Percentiles rank a stretch among this genome's conserved stretches.
Evolutionary conservation across 345 rosid genomes (phyloP).

Genomic region (Diplotaxis tenuifolia): DNA sequence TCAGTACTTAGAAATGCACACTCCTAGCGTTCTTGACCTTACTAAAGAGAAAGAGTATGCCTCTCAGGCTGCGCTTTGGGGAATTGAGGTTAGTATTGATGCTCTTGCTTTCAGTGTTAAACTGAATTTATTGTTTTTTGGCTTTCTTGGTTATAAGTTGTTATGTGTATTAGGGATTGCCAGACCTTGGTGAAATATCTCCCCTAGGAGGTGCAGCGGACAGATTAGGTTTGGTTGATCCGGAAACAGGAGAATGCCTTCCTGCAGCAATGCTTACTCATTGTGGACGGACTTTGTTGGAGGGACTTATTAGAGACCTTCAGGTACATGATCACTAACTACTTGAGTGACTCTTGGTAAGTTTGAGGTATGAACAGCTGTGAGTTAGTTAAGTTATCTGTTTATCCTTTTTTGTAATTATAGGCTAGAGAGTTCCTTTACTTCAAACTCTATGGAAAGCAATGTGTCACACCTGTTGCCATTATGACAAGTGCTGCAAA

Average conservation of each 20-base stretch:
- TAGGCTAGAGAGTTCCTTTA: conserved; percentile 89
- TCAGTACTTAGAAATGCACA: conserved; percentile 67
- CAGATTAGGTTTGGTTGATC: conserved; percentile 81
- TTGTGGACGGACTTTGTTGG: conserved; percentile 88
- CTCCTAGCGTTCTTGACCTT: conserved; percentile 75
- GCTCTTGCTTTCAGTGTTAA: conserved; percentile 6
- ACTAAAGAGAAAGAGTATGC: conserved; percentile 66
- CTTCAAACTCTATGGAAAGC: conserved; percentile 82
- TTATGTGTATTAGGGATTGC: conserved; percentile 73
- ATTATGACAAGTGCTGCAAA: conserved; percentile 96
- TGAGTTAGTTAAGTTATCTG: not conserved
- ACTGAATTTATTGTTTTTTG: not conserved
- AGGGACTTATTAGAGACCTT: conserved; percentile 92
- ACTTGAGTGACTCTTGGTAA: conserved; percentile 11
- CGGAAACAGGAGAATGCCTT: conserved; percentile 82
- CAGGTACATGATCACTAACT: conserved; percentile 53
- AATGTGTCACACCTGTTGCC: conserved; percentile 87
- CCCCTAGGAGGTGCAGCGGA: conserved; percentile 93
- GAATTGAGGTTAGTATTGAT: conserved; percentile 61
- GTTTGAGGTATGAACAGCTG: too few relatives aligned
- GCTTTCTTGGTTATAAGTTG: conserved; percentile 48
- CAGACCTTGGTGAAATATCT: conserved; percentile 90
- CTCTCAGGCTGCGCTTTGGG: conserved; percentile 92
- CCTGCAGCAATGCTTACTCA: conserved; percentile 97
- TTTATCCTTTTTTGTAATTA: conserved; percentile 19